These are phyloP conservation scores for Gonapodya prolifera DNA, from an alignment of 192 early-diverging fungal species.

Conservation along the genomic window DNA sequence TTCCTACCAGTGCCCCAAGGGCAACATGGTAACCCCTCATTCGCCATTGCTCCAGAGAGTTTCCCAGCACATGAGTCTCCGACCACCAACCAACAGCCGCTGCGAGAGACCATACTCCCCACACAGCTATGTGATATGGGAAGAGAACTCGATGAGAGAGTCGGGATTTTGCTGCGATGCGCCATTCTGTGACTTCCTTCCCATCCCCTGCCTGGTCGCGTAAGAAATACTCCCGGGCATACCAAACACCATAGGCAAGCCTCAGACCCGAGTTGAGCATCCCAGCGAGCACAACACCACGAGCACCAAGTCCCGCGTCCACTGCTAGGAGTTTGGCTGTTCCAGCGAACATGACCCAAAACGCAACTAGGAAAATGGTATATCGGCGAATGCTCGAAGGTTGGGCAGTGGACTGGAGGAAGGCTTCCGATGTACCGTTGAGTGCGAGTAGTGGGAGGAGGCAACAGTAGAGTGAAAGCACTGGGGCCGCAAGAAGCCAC, in stretches of 20 bases:
- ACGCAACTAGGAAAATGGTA: background rate
- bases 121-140: background rate
- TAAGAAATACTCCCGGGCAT: background rate
- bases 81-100: background rate
- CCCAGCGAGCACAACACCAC: background rate
- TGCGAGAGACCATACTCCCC: background rate
- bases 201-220: background rate
- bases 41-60: background rate
- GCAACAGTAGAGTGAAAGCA: conserved; percentile 1
- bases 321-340: background rate
- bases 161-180: background rate
- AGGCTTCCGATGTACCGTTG: conserved; percentile 2
- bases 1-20: background rate
- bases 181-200: background rate
- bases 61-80: background rate
- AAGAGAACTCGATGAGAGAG: background rate
- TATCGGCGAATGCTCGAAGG: background rate
- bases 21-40: background rate
- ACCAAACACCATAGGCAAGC: background rate
- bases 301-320: background rate
- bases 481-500: background rate
- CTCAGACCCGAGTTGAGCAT: background rate
- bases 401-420: background rate
- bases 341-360: background rate
- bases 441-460: background rate